Evolutionary conservation across 208 protist species (phyloP).

Genomic region (Trypanosoma mega): DNA sequence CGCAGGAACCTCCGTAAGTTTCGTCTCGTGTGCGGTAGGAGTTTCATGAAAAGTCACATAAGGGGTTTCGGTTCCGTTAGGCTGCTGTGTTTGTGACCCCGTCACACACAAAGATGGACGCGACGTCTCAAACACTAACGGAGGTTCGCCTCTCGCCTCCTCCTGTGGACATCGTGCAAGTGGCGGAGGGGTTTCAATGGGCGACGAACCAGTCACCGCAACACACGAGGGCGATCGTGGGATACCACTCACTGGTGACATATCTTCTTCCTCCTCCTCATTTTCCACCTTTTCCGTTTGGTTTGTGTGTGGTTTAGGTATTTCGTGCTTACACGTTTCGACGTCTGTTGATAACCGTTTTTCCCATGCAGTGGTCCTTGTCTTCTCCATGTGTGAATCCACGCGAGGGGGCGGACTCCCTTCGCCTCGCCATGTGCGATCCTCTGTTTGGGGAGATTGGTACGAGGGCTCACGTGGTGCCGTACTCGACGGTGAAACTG

Average conservation of each 20-base stretch:
- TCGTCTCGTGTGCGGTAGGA: too few relatives aligned
- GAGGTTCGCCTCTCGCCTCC: not conserved
- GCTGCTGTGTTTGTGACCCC: too few relatives aligned
- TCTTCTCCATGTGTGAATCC: too few relatives aligned
- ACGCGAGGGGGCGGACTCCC: too few relatives aligned
- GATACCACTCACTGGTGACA: conserved; percentile 12
- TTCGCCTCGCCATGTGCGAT: not conserved
- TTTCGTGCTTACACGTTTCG: too few relatives aligned
- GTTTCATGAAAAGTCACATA: too few relatives aligned
- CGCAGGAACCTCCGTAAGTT: too few relatives aligned
- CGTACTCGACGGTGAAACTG: conserved; percentile 18
- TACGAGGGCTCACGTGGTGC: conserved; percentile 3
- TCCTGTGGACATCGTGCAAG: conserved; percentile 7
- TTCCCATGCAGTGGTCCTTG: too few relatives aligned
- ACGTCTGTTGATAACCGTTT: too few relatives aligned
- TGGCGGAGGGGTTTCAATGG: conserved; percentile 11
- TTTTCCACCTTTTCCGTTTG: not conserved
- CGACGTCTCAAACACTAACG: too few relatives aligned
- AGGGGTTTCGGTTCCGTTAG: too few relatives aligned
- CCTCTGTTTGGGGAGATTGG: not conserved
- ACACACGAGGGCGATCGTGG: conserved; percentile 12
- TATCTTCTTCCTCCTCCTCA: not conserved
- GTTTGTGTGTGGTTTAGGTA: not conserved
- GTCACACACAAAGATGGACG: too few relatives aligned
- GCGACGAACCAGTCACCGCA: not conserved